Evolutionary conservation across 495 filamentous ascomycete genomes (phyloP).

Genomic region (Hypoxylon trugodes): DNA sequence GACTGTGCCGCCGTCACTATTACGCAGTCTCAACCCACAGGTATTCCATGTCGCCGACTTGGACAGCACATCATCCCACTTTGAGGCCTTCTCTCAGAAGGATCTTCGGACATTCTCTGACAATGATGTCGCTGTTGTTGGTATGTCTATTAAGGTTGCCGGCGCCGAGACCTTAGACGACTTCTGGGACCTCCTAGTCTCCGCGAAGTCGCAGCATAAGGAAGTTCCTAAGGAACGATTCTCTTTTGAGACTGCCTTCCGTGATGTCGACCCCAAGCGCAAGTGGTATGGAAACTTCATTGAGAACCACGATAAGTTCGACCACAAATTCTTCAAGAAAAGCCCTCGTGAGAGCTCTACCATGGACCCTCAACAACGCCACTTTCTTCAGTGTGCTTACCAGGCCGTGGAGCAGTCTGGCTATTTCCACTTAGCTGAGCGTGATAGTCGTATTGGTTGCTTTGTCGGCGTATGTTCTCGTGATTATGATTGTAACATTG

Average conservation of each 20-base stretch:
- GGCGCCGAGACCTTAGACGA: conserved; percentile 51
- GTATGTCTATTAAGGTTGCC: conserved; percentile 54
- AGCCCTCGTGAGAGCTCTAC: conserved; percentile 52
- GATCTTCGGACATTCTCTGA: conserved; percentile 23
- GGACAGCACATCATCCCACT: conserved; percentile 14
- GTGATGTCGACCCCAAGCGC: conserved; percentile 29
- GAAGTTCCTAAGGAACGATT: conserved; percentile 33
- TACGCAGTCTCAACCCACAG: conserved; percentile 27
- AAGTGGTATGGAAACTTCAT: conserved; percentile 47
- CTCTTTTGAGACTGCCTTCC: conserved; percentile 26
- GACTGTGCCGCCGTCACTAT: conserved; percentile 27
- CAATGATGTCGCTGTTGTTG: conserved; percentile 52
- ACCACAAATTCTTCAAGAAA: conserved; percentile 62
- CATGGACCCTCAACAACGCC: conserved; percentile 59
- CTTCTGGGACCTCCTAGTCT: conserved; percentile 50
- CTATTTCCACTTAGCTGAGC: conserved; percentile 27
- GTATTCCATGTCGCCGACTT: conserved; percentile 28
- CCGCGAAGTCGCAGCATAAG: conserved; percentile 36
- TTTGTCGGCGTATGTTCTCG: conserved; percentile 42
- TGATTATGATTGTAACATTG: conserved; percentile 48
- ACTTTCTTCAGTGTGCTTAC: conserved; percentile 56
- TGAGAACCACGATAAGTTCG: conserved; percentile 47
- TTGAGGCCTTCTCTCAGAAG: conserved; percentile 13
- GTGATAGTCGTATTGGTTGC: conserved; percentile 40
- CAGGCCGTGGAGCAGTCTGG: conserved; percentile 56